A percentile compares a stretch with the other conserved stretches of the same genome.
Evolutionary conservation across 164 flowering plant species (phyloP).

Genomic region (Saururus chinensis): DNA sequence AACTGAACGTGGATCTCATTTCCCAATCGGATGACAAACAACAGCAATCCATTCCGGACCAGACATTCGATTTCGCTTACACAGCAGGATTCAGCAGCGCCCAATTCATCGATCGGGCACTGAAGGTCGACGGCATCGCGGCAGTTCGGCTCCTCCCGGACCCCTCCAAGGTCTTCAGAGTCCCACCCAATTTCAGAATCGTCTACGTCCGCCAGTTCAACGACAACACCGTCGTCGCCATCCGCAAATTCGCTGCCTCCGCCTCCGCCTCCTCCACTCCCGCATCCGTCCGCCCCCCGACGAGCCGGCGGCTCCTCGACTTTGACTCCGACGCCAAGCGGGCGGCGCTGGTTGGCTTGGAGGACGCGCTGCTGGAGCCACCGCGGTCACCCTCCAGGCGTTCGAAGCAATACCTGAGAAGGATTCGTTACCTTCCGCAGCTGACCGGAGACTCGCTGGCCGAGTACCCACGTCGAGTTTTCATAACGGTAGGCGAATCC

Average conservation of each 20-base stretch:
- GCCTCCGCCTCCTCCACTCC: not conserved
- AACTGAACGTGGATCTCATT: constrained; percentile 14
- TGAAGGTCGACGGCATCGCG: constrained; percentile 45
- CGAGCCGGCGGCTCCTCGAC: constrained; percentile 21
- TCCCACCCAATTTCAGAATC: constrained; percentile 38
- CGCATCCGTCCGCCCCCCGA: not conserved
- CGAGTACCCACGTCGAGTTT: constrained; percentile 52
- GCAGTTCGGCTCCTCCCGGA: constrained; percentile 23
- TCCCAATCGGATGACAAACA: constrained; percentile 16
- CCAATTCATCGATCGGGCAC: constrained; percentile 31
- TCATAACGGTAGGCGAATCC: constrained; percentile 43
- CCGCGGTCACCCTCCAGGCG: constrained; percentile 35
- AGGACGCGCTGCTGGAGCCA: constrained; percentile 73
- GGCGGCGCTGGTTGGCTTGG: constrained; percentile 48
- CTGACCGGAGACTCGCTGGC: constrained; percentile 49
- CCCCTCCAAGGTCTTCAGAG: constrained; percentile 11
- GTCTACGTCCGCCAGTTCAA: constrained; percentile 42
- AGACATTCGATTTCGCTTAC: constrained; percentile 34
- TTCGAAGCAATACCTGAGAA: constrained; percentile 26
- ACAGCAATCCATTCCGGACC: constrained; percentile 22
- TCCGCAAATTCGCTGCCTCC: constrained; percentile 24
- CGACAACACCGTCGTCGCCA: constrained; percentile 32
- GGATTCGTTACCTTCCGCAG: constrained; percentile 57
- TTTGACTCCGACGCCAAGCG: constrained; percentile 31
- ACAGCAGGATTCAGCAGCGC: constrained; percentile 3